Evolutionary conservation across 2,329 filamentous ascomycete species (phyloP), one percentile per base, ranked within the genome.

Genomic region (Arthrobotrys sphaeroides): DNA sequence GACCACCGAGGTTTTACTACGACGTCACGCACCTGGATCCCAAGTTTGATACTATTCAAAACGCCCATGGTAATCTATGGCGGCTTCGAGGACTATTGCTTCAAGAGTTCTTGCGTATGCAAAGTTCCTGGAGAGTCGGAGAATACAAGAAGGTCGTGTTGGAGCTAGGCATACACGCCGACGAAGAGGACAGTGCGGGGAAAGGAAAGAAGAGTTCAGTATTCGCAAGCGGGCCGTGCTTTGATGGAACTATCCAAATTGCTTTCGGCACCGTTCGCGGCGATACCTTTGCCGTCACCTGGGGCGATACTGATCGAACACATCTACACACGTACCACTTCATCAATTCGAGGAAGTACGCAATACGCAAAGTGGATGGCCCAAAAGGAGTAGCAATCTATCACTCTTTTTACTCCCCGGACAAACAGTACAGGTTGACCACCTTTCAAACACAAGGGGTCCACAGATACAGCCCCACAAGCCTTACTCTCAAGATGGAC

Each of bases 91-190:
- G 70, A 5, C n/a, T 68, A 2, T 5, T 74, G 1, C 47, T 74
- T 10, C 55, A 74, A 16, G 62, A 68, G 28, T 67, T 62, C 7
- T 24, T 68, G n/a, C 24, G 62, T 3, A 68, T 74, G 62, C 45
- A 49, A 12, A 74, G 70, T 47, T 74, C 70, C 22, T 74, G 70
- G 70, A 47, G 70, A 20, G 4, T 74, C 7, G 70, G 70, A 1
- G 70, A 74, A 5, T 62, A 55, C 16, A 65, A 65, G 13, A 74
- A 74, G 38, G 61, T 59, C 16, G 62, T 74, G 6, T 10, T 67
- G 5, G 47, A 61, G 18, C 12, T 74, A 1, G 47, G 64, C n/a
- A 5, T 62, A 2, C 7, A 12, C 16, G 13, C 53, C 16, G 42
- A 59, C 9, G 47, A 57, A 3, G n/a, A 42, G 7, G 33, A 40